Base-by-base conservation (phyloP, 306 rosid genomes). In the Vicia sativa region DNA sequence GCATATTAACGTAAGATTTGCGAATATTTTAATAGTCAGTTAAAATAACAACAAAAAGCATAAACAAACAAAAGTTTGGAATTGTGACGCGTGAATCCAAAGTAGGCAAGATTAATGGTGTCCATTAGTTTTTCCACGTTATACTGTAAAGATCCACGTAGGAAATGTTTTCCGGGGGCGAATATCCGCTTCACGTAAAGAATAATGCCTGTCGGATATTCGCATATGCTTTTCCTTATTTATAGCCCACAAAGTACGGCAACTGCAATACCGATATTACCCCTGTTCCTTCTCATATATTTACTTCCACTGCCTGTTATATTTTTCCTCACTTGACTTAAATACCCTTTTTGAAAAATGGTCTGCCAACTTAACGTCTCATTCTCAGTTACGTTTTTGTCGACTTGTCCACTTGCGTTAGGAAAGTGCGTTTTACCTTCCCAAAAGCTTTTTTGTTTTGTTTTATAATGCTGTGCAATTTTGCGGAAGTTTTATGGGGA, bases 121-220 rank as follows among this genome's bases (percentile, higher is more conserved):
- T 11, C 75, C 74, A 18, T 48, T 23, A 67, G 19, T 63, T 18
- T 13, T 1, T 12, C 78, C 89, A 77, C 69, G 75, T 84, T 78
- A 82, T 3, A 11, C 2, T 31, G 2, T 9, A n/a, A 34, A 5
- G 0, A 3, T 39, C 46, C 29, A 64, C 25, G 67, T 41, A 12
- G 72, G 43, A 35, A 0, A 2, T 0, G 1, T 2, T 16, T 38
- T 11, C 7, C 1, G 9, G 0, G 2, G 50, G 62, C 57, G 85
- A 71, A 81, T 80, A 85, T 77, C 66, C 85, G 68, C 65, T 67
- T 48, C 55, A 9, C 16, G 28, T 14, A 39, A 4, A 78, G 96
- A 14, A 91, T 85, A 62, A 88, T 85, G 45, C 87, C 38, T 5
- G 46, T 18, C 18, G 82, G 70, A 81, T 83, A 88, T 91, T 71